A percentile compares a stretch with the other conserved stretches of the same genome.
Evolutionary conservation across 768 basidiomycete species (phyloP).

Genomic region (Boletus rufocinnamomeus): DNA sequence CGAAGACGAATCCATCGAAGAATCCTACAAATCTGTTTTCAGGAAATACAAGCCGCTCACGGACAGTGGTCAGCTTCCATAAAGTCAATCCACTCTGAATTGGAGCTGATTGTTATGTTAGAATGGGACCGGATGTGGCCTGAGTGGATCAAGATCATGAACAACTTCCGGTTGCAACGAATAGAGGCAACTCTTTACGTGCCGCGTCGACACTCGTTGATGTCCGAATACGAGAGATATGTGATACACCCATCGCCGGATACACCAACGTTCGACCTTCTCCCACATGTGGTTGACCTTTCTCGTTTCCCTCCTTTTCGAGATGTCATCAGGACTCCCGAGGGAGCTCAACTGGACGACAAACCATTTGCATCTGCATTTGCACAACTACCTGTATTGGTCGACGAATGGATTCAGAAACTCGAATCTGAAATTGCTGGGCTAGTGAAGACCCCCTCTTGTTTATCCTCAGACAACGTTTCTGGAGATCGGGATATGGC

Average conservation of each 20-base stretch:
- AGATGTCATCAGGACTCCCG: conserved; percentile 7
- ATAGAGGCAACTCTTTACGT: conserved; percentile 4
- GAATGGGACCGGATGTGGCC: conserved; percentile 18
- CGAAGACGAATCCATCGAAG: not conserved
- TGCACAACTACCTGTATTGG: conserved; percentile 11
- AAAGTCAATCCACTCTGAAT: too few relatives aligned
- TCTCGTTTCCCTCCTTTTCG: conserved; percentile 15
- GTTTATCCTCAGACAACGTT: not conserved
- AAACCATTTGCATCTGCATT: conserved; percentile 14
- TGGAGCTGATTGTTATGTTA: not conserved
- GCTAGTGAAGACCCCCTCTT: conserved; percentile 13
- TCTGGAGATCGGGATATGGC: not conserved
- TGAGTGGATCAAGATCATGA: conserved; percentile 4
- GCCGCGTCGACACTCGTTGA: conserved; percentile 11
- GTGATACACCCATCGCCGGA: conserved; percentile 8
- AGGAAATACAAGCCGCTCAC: conserved; percentile 16
- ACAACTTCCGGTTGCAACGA: conserved; percentile 1
- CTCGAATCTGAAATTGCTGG: conserved; percentile 10
- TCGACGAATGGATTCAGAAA: conserved; percentile 11
- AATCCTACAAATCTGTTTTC: conserved; percentile 8
- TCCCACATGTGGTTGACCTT: conserved; percentile 21
- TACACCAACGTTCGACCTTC: conserved; percentile 4
- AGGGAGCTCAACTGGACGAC: not conserved
- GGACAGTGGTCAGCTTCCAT: conserved; percentile 10
- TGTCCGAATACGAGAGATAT: conserved; percentile 12